Evolutionary conservation across 2,329 filamentous ascomycete species (phyloP).

Genomic region (Colletotrichum orchidophilum): DNA sequence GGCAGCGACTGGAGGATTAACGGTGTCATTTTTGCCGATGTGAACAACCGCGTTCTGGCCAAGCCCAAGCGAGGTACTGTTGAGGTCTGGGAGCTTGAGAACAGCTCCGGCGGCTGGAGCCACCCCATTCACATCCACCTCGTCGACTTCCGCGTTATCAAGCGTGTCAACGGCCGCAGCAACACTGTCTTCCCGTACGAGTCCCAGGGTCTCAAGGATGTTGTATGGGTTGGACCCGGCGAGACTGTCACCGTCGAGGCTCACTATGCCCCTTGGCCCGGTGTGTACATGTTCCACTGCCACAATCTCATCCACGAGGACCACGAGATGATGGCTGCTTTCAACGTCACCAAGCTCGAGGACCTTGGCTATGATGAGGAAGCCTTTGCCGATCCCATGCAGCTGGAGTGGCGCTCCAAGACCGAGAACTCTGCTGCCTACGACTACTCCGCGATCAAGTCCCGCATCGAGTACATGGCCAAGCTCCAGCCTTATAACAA

Average conservation of each 20-base stretch:
- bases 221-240: slow-evolving; percentile 58
- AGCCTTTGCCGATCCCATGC: slow-evolving; percentile 49
- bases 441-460: slow-evolving; percentile 39
- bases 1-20: slow-evolving; percentile 51
- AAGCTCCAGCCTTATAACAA: slow-evolving; percentile 45
- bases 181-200: slow-evolving; percentile 55
- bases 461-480: slow-evolving; percentile 44
- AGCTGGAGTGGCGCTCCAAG: slow-evolving; percentile 45
- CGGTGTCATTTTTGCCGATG: slow-evolving; percentile 51
- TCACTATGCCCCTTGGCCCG: slow-evolving; percentile 62
- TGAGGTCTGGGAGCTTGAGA: slow-evolving; percentile 54
- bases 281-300: slow-evolving; percentile 57
- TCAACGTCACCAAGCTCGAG: slow-evolving; percentile 49
- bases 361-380: slow-evolving; percentile 51
- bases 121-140: slow-evolving; percentile 64
- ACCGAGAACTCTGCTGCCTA: slow-evolving; percentile 40
- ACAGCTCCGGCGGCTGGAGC: slow-evolving; percentile 52
- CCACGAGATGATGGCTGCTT: slow-evolving; percentile 55
- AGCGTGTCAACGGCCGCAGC: slow-evolving; percentile 48
- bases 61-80: slow-evolving; percentile 49
- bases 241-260: slow-evolving; percentile 57
- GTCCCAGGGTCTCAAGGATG: slow-evolving; percentile 59
- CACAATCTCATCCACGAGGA: slow-evolving; percentile 55
- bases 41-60: slow-evolving; percentile 52
- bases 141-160: slow-evolving; percentile 61